phyloP scores from a whole-genome alignment of 2,329 filamentous ascomycete genomes.

The Penicillium brasilianum region DNA sequence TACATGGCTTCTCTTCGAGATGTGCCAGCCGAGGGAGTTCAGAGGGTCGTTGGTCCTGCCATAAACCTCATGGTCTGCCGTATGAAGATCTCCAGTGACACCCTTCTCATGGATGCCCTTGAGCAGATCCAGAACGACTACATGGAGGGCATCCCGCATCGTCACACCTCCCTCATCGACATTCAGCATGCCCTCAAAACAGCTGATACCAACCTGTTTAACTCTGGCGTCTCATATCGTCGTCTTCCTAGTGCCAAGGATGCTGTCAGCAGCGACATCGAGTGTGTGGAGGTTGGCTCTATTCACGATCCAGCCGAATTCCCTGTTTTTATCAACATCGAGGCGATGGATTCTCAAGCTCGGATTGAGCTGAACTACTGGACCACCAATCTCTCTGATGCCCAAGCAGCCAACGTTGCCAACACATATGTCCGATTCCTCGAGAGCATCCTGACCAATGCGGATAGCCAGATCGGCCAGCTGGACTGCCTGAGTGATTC shows the following conservation, averaged over 20 bases:
- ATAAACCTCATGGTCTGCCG: constrained; percentile 55
- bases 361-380: constrained; percentile 50
- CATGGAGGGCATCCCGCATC: constrained; percentile 51
- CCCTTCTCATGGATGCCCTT: constrained; percentile 45
- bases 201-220: constrained; percentile 50
- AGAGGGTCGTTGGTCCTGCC: constrained; percentile 53
- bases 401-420: constrained; percentile 47
- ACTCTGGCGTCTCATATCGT: constrained; percentile 56
- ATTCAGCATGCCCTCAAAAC: constrained; percentile 52
- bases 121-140: constrained; percentile 53
- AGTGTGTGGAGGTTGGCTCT: constrained; percentile 45
- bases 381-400: constrained; percentile 46
- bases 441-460: constrained; percentile 45
- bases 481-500: constrained; percentile 47
- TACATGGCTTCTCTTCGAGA: constrained; percentile 52
- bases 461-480: constrained; percentile 38
- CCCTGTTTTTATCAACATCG: constrained; percentile 55
- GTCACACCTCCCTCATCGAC: constrained; percentile 52
- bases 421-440: constrained; percentile 45
- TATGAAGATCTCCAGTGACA: constrained; percentile 42
- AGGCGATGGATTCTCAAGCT: constrained; percentile 49
- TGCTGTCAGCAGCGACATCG: constrained; percentile 35
- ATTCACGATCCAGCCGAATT: constrained; percentile 57
- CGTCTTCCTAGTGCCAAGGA: constrained; percentile 43
- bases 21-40: constrained; percentile 44